Percentiles rank a stretch among this genome's conserved stretches.
Conservation (phyloP, 176 grass and related monocot species). For the Oryza coarctata region DNA sequence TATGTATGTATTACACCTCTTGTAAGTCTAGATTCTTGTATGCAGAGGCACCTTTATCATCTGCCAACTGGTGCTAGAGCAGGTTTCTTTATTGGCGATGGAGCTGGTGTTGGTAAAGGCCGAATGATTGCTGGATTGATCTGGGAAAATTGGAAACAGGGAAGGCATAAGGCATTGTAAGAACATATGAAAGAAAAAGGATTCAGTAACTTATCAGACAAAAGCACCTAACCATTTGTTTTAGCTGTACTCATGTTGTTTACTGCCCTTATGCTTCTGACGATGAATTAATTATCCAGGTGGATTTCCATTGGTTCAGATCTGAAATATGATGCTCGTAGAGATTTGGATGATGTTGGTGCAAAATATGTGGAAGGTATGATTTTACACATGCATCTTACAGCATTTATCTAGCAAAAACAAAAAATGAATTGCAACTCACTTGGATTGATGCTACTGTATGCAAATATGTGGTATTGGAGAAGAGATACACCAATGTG, state of each 20-base stretch:
- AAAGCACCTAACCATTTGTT: constrained; percentile 10
- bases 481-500: not conserved
- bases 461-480: constrained; percentile 8
- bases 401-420: not conserved
- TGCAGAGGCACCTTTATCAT: constrained; percentile 87
- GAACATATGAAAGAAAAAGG: constrained; percentile 24
- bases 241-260: not conserved
- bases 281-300: constrained; percentile 42
- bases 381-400: not conserved
- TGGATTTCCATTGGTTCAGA: constrained; percentile 98
- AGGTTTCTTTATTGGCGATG: constrained; percentile 96
- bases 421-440: not conserved
- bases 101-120: constrained; percentile 98
- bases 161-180: constrained; percentile 85
- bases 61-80: constrained; percentile 81
- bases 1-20: not conserved
- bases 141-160: constrained; percentile 97
- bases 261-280: constrained; percentile 4
- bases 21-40: constrained; percentile 44
- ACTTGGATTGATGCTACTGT: not conserved
- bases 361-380: constrained; percentile 88
- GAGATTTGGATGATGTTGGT: constrained; percentile 99
- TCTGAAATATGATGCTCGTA: constrained; percentile 90
- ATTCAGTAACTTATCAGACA: constrained; percentile 14
- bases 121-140: constrained; percentile 97